phyloP scores from a whole-genome alignment of 306 rosid genomes.

The Citrullus mucosospermus region DNA sequence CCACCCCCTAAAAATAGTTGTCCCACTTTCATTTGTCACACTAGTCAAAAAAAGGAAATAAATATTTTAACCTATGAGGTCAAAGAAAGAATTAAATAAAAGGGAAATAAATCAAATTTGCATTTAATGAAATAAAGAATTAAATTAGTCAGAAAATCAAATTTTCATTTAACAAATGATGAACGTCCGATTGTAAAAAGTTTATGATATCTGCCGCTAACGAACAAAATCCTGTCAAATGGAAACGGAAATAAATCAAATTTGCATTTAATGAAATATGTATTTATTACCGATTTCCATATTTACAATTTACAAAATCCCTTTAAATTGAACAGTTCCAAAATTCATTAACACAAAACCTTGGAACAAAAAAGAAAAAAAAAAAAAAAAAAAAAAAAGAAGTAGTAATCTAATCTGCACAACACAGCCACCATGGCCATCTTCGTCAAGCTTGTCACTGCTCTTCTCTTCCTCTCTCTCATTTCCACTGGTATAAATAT shows the following conservation, averaged over 20 bases:
- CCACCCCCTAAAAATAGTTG: too few relatives aligned
- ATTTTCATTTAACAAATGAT: neutral
- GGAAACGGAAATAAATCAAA: neutral
- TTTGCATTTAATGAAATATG: neutral
- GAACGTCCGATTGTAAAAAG: neutral
- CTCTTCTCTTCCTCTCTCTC: neutral
- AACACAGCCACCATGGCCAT: neutral
- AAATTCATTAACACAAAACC: neutral
- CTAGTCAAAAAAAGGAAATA: too few relatives aligned
- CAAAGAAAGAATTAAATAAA: too few relatives aligned
- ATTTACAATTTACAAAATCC: neutral
- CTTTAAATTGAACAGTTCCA: neutral
- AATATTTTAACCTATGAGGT: too few relatives aligned
- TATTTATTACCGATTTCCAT: neutral
- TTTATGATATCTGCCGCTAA: neutral
- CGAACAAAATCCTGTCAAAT: neutral
- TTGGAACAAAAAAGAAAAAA: neutral
- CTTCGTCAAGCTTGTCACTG: neutral
- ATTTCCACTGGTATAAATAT: neutral
- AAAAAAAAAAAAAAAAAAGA: too few relatives aligned
- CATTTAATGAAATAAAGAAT: neutral
- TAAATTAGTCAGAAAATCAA: neutral
- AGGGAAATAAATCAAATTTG: neutral
- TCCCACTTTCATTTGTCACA: too few relatives aligned
- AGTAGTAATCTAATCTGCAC: neutral